Conservation (phyloP, 192 early-diverging fungal genomes). For the Coemansia umbellata region DNA sequence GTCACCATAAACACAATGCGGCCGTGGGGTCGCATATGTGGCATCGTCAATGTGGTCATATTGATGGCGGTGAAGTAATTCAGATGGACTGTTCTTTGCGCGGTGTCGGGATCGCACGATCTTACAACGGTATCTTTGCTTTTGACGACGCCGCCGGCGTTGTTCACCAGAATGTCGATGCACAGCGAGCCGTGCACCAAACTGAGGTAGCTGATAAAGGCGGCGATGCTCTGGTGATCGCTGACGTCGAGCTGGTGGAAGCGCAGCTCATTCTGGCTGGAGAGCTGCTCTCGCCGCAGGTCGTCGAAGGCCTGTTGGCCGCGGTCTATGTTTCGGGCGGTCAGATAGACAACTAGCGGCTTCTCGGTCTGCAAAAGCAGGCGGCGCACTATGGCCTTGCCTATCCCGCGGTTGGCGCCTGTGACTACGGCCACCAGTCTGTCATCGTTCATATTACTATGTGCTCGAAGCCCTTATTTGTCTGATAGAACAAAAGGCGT, state of each 20-base stretch:
- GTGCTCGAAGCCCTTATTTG: slow-evolving; percentile 7
- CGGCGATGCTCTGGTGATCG: slow-evolving; percentile 16
- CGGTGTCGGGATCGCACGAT: slow-evolving; percentile 28
- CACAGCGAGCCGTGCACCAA: slow-evolving; percentile 40
- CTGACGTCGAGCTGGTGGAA: slow-evolving; percentile 50
- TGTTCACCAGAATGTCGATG: slow-evolving; percentile 47
- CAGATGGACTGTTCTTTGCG: slow-evolving; percentile 26
- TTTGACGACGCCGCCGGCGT: slow-evolving; percentile 42
- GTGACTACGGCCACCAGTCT: slow-evolving; percentile 44
- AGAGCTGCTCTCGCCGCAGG: slow-evolving; percentile 28
- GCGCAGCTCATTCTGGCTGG: slow-evolving; percentile 33
- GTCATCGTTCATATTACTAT: slow-evolving; percentile 18
- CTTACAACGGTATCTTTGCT: slow-evolving; percentile 6
- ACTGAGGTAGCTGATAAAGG: slow-evolving; percentile 38
- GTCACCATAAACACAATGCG: slow-evolving; percentile 43
- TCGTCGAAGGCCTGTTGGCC: slow-evolving; percentile 45
- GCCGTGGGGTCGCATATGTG: slow-evolving; percentile 24
- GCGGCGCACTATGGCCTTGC: slow-evolving; percentile 39
- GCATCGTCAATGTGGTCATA: slow-evolving; percentile 27
- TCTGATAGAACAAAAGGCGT: neutral
- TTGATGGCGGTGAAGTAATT: slow-evolving; percentile 45
- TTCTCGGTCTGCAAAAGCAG: slow-evolving; percentile 23
- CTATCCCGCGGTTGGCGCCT: slow-evolving; percentile 48
- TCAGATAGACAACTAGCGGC: slow-evolving; percentile 45
- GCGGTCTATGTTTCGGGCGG: slow-evolving; percentile 37